These are phyloP conservation scores for Pelargonium fulgidum DNA, from an alignment of 441 rosid genomes.

Conservation along the genomic window DNA sequence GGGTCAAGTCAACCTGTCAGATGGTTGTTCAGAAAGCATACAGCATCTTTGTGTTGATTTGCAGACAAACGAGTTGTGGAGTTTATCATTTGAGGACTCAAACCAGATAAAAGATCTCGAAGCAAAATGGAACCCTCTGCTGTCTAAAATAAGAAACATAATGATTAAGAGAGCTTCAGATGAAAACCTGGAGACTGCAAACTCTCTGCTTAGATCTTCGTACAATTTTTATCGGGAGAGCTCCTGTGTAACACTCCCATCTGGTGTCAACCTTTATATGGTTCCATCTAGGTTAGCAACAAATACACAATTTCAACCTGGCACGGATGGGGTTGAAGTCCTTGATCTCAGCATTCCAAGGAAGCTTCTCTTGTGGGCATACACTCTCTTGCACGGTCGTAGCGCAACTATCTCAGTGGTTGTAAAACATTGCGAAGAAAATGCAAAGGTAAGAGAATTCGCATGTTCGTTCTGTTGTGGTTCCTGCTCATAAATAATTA, in stretches of 20 bases:
- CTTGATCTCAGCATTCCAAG: constrained; percentile 83
- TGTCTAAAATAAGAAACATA: constrained; percentile 61
- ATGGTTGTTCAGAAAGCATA: constrained; percentile 39
- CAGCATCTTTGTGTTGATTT: constrained; percentile 71
- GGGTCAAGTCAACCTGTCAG: constrained; percentile 33
- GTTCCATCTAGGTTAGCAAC: constrained; percentile 43
- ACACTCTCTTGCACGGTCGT: constrained; percentile 63
- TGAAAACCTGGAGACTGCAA: constrained; percentile 66
- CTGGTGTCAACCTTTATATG: constrained; percentile 58
- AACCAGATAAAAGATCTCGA: constrained; percentile 48
- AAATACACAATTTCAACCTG: constrained; percentile 42
- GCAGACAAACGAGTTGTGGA: constrained; percentile 62
- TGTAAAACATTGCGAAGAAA: constrained; percentile 88
- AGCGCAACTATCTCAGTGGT: constrained; percentile 67
- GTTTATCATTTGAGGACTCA: constrained; percentile 55
- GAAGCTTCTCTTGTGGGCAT: constrained; percentile 96
- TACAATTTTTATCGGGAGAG: constrained; percentile 86
- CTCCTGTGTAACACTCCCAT: constrained; percentile 56
- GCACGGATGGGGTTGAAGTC: constrained; percentile 62
- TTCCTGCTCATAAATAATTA: background rate
- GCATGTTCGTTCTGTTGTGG: background rate
- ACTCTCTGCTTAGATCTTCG: constrained; percentile 60
- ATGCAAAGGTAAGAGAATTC: constrained; percentile 53
- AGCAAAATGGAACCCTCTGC: constrained; percentile 62
- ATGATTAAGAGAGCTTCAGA: constrained; percentile 51